Conservation (phyloP, 192 early-diverging fungal species). For the Martensiomyces pterosporus region DNA sequence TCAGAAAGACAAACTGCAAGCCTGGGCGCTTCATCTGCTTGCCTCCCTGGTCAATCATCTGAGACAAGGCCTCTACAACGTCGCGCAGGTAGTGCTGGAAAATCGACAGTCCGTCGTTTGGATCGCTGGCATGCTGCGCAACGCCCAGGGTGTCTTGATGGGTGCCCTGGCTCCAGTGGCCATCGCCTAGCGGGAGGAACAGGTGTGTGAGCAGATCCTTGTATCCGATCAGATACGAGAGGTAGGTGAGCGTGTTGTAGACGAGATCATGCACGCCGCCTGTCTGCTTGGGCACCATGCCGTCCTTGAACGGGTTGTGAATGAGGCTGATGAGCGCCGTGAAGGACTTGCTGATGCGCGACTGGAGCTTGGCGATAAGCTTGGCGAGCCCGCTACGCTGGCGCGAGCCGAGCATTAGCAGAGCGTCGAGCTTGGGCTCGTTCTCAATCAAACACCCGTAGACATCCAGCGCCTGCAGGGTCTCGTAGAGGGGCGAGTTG, state of each 20-base stretch:
- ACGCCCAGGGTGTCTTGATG: slow-evolving; percentile 16
- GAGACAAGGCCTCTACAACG: slow-evolving; percentile 39
- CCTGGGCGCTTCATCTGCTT: slow-evolving; percentile 47
- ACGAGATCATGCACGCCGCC: slow-evolving; percentile 45
- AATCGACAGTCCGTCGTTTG: slow-evolving; percentile 45
- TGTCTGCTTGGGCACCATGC: slow-evolving; percentile 41
- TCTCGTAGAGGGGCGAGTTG: slow-evolving; percentile 41
- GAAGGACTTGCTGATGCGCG: slow-evolving; percentile 39
- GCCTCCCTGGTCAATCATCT: slow-evolving; percentile 39
- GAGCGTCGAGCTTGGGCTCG: slow-evolving; percentile 21
- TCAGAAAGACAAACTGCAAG: slow-evolving; percentile 45
- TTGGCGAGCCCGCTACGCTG: slow-evolving; percentile 36
- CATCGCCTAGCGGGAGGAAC: slow-evolving; percentile 46
- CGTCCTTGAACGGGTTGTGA: slow-evolving; percentile 40
- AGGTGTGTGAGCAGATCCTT: slow-evolving; percentile 43
- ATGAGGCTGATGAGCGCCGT: slow-evolving; percentile 27
- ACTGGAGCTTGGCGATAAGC: slow-evolving; percentile 29
- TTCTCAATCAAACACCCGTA: slow-evolving; percentile 45
- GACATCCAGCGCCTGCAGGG: slow-evolving; percentile 43
- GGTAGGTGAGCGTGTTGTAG: slow-evolving; percentile 38
- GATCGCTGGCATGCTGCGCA: slow-evolving; percentile 44
- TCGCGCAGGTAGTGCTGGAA: slow-evolving; percentile 51
- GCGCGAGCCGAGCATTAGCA: slow-evolving; percentile 25
- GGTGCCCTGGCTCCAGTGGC: slow-evolving; percentile 37
- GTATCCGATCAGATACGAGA: slow-evolving; percentile 41